These are phyloP conservation scores for Phlebiopsis flavidoalba DNA, from an alignment of 768 basidiomycete genomes.

Conservation along the genomic window DNA sequence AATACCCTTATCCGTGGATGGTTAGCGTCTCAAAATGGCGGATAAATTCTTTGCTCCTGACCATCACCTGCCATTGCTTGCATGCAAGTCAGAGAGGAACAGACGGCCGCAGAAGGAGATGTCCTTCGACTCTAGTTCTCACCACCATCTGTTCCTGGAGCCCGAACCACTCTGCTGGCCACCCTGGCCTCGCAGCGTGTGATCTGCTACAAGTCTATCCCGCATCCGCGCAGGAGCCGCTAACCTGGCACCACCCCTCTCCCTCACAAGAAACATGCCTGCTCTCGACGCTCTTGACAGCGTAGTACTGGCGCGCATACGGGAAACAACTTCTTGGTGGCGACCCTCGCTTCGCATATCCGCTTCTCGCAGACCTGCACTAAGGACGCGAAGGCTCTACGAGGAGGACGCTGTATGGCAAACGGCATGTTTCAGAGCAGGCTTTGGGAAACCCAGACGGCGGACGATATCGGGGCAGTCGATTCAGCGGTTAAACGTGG, in stretches of 20 bases:
- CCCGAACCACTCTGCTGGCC: not conserved
- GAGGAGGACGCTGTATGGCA: slow-evolving; percentile 16
- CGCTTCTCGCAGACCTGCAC: slow-evolving; percentile 19
- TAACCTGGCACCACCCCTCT: not conserved
- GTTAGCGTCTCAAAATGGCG: no score
- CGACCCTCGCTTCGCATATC: slow-evolving; percentile 18
- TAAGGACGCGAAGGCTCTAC: slow-evolving; percentile 13
- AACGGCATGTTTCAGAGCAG: slow-evolving; percentile 18
- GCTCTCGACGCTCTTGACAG: slow-evolving; percentile 8
- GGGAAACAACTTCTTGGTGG: slow-evolving; percentile 14
- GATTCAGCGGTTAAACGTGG: slow-evolving; percentile 3
- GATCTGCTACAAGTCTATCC: slow-evolving; percentile 1
- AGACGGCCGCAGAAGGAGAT: not conserved
- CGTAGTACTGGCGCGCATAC: slow-evolving; percentile 11
- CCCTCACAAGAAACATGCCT: slow-evolving; percentile 6
- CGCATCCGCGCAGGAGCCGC: not conserved
- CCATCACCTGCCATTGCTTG: not conserved
- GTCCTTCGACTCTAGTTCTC: not conserved
- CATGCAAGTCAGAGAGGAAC: not conserved
- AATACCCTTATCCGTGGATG: no score
- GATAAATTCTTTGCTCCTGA: not conserved
- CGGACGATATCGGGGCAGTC: not conserved
- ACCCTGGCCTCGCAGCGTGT: not conserved
- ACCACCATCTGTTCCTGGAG: not conserved
- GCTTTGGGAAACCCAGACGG: slow-evolving; percentile 17